Base-by-base conservation (phyloP, 2,329 filamentous ascomycete species). In the Raffaelea arxii region DNA sequence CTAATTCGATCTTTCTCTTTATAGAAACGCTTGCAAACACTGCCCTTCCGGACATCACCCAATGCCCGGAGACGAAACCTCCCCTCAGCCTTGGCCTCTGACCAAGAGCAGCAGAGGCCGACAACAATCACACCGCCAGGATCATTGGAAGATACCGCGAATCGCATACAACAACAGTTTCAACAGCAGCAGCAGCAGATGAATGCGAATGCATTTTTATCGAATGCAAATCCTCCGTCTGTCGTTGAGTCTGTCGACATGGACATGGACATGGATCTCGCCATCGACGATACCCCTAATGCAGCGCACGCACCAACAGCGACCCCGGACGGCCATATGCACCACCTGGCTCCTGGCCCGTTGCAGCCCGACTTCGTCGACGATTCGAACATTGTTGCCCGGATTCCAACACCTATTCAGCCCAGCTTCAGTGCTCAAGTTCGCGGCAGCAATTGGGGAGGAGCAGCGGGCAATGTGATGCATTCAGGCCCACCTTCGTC, bases 331-430 rank as follows among this genome's bases (percentile, higher is more conserved):
- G 41, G 39, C 22, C 43, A 19, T 2, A 46, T 49, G 23, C 50
- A 56, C 10, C 51, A 58, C 41, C 50, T 62, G n/a, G 56, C 57
- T 2, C 58, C 63, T 0, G 60, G 56, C 4, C 49, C 58, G 4
- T 56, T 56, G 16, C 64, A 65, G 23, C 59, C 58, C 4, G 61
- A 66, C 27, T 53, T 53, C 9, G 41, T 56, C 25, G 58, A n/a
- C n/a, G n/a, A 55, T 9, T 46, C 60, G n/a, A 63, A 56, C 47
- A 55, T 63, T 40, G 64, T 64, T 19, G 67, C 68, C 48, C 73
- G 75, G 41, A 71, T 79, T 60, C 75, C 76, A 3, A 79, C 77
- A 2, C 76, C 76, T 2, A 78, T 79, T n/a, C 71, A 78, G 52
- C 71, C 72, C 49, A 75, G 63, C 43, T 80, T 80, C 55, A 71